These are phyloP conservation scores for Calonectria henricotiae DNA, from an alignment of 2,329 filamentous ascomycete genomes.

Conservation along the genomic window DNA sequence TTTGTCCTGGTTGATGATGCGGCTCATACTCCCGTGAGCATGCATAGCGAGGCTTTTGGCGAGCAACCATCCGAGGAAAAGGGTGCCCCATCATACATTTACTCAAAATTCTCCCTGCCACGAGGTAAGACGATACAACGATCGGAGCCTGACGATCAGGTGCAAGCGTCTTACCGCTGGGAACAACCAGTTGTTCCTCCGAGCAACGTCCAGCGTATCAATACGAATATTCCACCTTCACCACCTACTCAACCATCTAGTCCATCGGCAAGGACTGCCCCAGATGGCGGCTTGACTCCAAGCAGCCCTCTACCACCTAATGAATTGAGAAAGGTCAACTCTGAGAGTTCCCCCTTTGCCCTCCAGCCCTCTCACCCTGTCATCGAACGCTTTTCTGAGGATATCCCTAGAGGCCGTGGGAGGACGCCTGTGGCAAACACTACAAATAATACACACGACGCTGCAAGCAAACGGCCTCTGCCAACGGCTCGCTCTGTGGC, in stretches of 20 bases:
- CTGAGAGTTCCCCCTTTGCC: conserved; percentile 61
- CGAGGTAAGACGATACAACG: conserved; percentile 86
- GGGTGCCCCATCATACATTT: conserved; percentile 83
- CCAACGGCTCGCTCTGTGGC: conserved; percentile 64
- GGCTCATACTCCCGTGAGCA: conserved; percentile 80
- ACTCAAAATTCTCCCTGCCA: conserved; percentile 88
- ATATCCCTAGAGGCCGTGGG: conserved; percentile 66
- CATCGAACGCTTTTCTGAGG: conserved; percentile 64
- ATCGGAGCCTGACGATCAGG: conserved; percentile 72
- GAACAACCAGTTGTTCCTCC: conserved; percentile 68
- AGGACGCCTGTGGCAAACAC: conserved; percentile 66
- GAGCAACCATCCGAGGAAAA: conserved; percentile 68
- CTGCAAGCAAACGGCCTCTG: conserved; percentile 65
- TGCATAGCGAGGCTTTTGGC: conserved; percentile 79
- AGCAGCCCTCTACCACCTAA: conserved; percentile 60
- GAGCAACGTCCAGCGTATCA: conserved; percentile 63
- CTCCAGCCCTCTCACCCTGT: conserved; percentile 64
- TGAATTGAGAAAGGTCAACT: conserved; percentile 68
- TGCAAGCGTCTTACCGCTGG: conserved; percentile 74
- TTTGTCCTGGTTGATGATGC: conserved; percentile 77
- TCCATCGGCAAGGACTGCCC: conserved; percentile 63
- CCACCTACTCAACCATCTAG: conserved; percentile 75
- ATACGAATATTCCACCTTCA: conserved; percentile 71
- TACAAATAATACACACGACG: conserved; percentile 69
- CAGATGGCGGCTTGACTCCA: conserved; percentile 58